phyloP scores from a whole-genome alignment of 2,329 filamentous ascomycete genomes.

The Sclerotinia subarctica region DNA sequence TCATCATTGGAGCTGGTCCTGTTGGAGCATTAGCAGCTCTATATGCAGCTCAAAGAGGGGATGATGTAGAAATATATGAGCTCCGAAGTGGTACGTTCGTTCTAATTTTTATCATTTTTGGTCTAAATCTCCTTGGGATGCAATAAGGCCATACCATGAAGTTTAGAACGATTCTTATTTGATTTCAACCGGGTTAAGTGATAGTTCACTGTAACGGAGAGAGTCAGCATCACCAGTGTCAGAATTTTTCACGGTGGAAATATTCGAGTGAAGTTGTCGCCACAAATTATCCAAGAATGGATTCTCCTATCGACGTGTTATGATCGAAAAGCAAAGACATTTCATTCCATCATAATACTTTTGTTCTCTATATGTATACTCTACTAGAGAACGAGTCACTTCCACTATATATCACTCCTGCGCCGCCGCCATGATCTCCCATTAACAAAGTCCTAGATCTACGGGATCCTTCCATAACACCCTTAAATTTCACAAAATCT shows the following conservation, averaged over 20 bases:
- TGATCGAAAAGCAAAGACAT: not conserved
- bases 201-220: not conserved
- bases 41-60: conserved; percentile 84
- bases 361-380: not conserved
- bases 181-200: not conserved
- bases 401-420: not conserved
- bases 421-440: too few species aligned
- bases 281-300: not conserved
- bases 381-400: not conserved
- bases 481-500: conserved; percentile 95
- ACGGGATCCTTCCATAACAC: conserved; percentile 74
- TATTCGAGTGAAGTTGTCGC: not conserved
- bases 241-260: too few species aligned
- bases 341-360: too few species aligned
- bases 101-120: conserved; percentile 36
- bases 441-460: conserved; percentile 60
- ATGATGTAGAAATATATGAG: conserved; percentile 93
- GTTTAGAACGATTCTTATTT: not conserved
- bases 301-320: not conserved
- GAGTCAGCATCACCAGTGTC: not conserved
- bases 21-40: conserved; percentile 89
- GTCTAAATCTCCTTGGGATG: not conserved
- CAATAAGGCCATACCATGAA: not conserved
- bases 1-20: conserved; percentile 88
- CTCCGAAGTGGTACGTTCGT: conserved; percentile 70